Percentiles rank a stretch among this genome's conserved stretches.
These are phyloP conservation scores for Iberis pinnata DNA, from an alignment of 345 rosid genomes.

Conservation along the genomic window DNA sequence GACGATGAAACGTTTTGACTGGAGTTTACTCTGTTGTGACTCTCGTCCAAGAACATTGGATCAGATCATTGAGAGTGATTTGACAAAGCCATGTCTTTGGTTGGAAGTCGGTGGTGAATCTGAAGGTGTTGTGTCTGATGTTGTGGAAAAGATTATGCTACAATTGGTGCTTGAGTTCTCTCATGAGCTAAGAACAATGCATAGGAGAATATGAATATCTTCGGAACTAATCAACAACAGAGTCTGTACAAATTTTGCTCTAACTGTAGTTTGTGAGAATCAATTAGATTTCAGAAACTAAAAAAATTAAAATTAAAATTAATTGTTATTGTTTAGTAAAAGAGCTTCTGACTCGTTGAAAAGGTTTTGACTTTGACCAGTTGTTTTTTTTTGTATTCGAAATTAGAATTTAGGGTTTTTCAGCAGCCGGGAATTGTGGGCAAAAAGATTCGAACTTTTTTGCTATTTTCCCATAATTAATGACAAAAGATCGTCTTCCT, in stretches of 20 bases:
- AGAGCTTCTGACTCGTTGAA: neutral
- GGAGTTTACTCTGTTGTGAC: slow-evolving; percentile 29
- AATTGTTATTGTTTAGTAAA: neutral
- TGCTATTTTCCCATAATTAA: neutral
- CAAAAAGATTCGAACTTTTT: slow-evolving; percentile 17
- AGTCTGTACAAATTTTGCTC: no score
- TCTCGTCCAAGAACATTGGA: slow-evolving; percentile 32
- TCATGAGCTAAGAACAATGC: slow-evolving; percentile 29
- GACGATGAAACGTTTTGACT: slow-evolving; percentile 46
- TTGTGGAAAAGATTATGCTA: slow-evolving; percentile 44
- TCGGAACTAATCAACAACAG: no score
- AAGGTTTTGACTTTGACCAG: slow-evolving; percentile 23
- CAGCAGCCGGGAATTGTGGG: slow-evolving; percentile 20
- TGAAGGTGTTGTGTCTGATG: slow-evolving; percentile 42
- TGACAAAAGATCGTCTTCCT: slow-evolving; percentile 23
- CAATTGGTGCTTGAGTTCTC: slow-evolving; percentile 41
- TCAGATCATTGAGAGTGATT: slow-evolving; percentile 42
- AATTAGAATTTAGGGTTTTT: slow-evolving; percentile 9
- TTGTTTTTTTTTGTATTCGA: no score
- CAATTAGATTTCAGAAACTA: neutral
- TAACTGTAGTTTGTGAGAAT: no score
- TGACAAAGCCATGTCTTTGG: slow-evolving; percentile 50
- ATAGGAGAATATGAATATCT: no score
- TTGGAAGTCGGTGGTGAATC: slow-evolving; percentile 34
- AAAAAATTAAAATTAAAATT: no score